phyloP scores from a whole-genome alignment of 768 basidiomycete genomes.

The Xerocomellus chrysenteron region DNA sequence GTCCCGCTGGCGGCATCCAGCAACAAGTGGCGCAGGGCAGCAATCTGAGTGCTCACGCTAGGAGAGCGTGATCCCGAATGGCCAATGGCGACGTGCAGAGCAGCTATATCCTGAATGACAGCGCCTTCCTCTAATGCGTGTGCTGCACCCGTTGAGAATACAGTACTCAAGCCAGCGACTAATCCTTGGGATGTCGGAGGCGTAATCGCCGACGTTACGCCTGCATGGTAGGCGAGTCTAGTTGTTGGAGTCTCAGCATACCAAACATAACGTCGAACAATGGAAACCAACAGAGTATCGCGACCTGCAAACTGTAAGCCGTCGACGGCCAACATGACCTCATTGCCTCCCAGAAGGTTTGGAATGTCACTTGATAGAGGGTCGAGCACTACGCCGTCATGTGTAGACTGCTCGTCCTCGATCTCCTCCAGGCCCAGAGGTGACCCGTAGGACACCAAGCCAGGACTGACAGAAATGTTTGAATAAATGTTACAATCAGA shows the following conservation, averaged over 20 bases:
- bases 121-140: slow-evolving; percentile 58
- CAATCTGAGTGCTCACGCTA: slow-evolving; percentile 82
- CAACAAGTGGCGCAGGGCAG: slow-evolving; percentile 65
- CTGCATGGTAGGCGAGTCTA: slow-evolving; percentile 66
- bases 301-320: slow-evolving; percentile 69
- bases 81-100: slow-evolving; percentile 59
- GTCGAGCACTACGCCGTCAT: slow-evolving; percentile 56
- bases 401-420: slow-evolving; percentile 48
- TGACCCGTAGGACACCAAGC: slow-evolving; percentile 42
- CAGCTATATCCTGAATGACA: slow-evolving; percentile 57
- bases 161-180: slow-evolving; percentile 55
- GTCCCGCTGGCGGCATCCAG: slow-evolving; percentile 30
- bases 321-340: slow-evolving; percentile 64
- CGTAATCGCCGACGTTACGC: slow-evolving; percentile 62
- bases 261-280: neutral
- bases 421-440: slow-evolving; percentile 59
- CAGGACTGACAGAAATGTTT: slow-evolving; percentile 38
- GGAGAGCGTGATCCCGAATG: slow-evolving; percentile 39
- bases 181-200: slow-evolving; percentile 53
- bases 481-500: neutral
- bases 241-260: slow-evolving; percentile 3
- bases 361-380: slow-evolving; percentile 37
- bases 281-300: slow-evolving; percentile 46
- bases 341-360: slow-evolving; percentile 33
- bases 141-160: slow-evolving; percentile 54